phyloP scores from a whole-genome alignment of 805 yeast species.

The Pachysolen tannophilus region DNA sequence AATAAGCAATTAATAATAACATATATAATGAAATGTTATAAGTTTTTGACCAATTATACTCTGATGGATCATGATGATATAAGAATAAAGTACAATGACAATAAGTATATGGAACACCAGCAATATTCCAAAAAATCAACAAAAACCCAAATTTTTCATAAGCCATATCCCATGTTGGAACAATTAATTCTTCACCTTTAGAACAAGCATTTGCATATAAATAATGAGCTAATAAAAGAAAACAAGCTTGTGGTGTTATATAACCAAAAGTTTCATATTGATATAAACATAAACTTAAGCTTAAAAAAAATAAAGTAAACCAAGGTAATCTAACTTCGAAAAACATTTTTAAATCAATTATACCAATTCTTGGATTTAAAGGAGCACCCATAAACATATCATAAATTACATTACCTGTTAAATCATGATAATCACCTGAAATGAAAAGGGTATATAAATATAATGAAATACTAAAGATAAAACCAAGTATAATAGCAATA shows the following conservation, averaged over 20 bases:
- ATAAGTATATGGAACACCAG: slow-evolving; percentile 98
- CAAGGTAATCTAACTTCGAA: slow-evolving; percentile 97
- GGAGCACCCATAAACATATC: slow-evolving; percentile 98
- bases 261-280: slow-evolving; percentile 80
- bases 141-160: slow-evolving; percentile 99
- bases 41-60: slow-evolving; percentile 62
- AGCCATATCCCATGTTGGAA: slow-evolving; percentile 99
- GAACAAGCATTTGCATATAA: slow-evolving; percentile 94
- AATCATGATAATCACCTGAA: slow-evolving; percentile 73
- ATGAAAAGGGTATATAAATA: slow-evolving; percentile 61
- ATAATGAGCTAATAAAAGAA: slow-evolving; percentile 81
- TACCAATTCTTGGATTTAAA: slow-evolving; percentile 90
- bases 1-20: slow-evolving; percentile 64
- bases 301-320: slow-evolving; percentile 78
- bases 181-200: slow-evolving; percentile 95
- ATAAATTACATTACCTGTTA: slow-evolving; percentile 87
- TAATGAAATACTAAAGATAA: slow-evolving; percentile 55
- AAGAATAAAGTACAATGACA: slow-evolving; percentile 87
- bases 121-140: slow-evolving; percentile 98
- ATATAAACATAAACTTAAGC: slow-evolving; percentile 64
- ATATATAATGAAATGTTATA: slow-evolving; percentile 54
- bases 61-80: slow-evolving; percentile 75
- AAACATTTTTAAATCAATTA: slow-evolving; percentile 91
- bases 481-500: slow-evolving; percentile 77
- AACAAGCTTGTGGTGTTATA: slow-evolving; percentile 66